Base-by-base conservation (phyloP, 495 filamentous ascomycete genomes). In the Aspergillus funiculosus region DNA sequence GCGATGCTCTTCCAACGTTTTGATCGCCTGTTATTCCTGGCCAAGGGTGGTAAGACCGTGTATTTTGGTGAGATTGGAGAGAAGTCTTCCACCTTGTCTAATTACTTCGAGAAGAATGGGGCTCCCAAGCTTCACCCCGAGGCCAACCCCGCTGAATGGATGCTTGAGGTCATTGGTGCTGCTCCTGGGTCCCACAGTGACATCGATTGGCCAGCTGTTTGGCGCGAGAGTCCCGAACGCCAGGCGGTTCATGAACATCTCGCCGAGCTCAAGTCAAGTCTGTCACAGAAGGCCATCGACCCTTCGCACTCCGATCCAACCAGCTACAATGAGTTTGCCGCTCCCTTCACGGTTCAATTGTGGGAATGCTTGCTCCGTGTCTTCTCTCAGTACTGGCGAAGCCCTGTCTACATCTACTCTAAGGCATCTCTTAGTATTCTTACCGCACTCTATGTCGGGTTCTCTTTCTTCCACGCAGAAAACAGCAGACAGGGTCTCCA, bases 1-100 rank as follows among this genome's bases (percentile, higher is more conserved):
- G 88, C 89, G 22, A 87, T 94, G 73, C 77, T 98, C 35, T 95
- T 98, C 73, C 86, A 95, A 61, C 82, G 88, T 44, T 98, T 98
- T 59, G 91, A 98, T 59, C 81, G 87, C 21, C 72, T 98, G 17
- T 64, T 94, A 14, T 91, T 95, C 71, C 74, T 96, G 38, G 82
- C 82, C 10, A 80, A 74, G 44, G 89, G 88, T 46, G 89, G 90
- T 35, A 80, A 72, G 54, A 88, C 87, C 1, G 87, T 95, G 28
- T 95, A 95, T 69, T 95, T 91, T 60, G 89, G 89, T 45, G 83
- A 89, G 5, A 89, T 95, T 39, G 89, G 89, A 25, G 72, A 86
- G 49, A 85, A 87, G 69, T 87, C 87, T 0, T 73, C 74, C 18
- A 83, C 72, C 13, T 63, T 95, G 50, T 77, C 79, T 1, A 75